Evolutionary conservation across 257 asterid genomes (phyloP), one percentile per base, ranked within the genome.

Genomic region (Coffea canephora): DNA sequence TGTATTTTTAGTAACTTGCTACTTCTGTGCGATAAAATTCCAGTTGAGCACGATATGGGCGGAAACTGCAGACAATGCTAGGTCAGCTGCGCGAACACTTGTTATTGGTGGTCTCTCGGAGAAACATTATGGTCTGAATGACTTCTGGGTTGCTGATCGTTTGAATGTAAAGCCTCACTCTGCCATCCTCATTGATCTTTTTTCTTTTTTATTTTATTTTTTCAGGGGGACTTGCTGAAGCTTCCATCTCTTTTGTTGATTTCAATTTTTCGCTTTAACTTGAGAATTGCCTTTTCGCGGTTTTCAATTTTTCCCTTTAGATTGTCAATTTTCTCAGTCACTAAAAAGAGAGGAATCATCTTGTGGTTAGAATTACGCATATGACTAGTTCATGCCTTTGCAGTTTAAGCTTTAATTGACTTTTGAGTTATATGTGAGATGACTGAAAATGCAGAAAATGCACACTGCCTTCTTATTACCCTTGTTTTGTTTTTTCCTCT

Each of bases 1-100:
- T 55, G 62, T 19, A 52, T 52, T 52, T 52, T 52, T 19, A 55
- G 5, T 79, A 57, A 27, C 65, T 49, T 72, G n/a, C 23, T 77
- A 19, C 16, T 9, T 23, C 41, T n/a, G 12, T 8, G 19, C 15
- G 54, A 18, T 31, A 27, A 54, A 19, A 54, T 81, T 84, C 73
- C 91, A 95, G 99, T 74, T 90, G 84, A 95, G 97, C 82, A 95
- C 99, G 48, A 95, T 93, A 77, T 95, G 98, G 98, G 97, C 97
- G 2, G 97, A 92, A 89, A 89, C 97, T 0, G 94, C 97, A 69
- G 93, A 95, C 83, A 91, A 92, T 82, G 99, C 98, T 54, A 80
- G 99, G 83, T 90, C 98, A 59, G 97, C 97, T 78, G 98, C 99
- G 18, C 92, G 99, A 64, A 81, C 89, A 54, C 87, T 91, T 73